Evolutionary conservation across 2,329 filamentous ascomycete genomes (phyloP).

Genomic region (Fusarium nematophilum): DNA sequence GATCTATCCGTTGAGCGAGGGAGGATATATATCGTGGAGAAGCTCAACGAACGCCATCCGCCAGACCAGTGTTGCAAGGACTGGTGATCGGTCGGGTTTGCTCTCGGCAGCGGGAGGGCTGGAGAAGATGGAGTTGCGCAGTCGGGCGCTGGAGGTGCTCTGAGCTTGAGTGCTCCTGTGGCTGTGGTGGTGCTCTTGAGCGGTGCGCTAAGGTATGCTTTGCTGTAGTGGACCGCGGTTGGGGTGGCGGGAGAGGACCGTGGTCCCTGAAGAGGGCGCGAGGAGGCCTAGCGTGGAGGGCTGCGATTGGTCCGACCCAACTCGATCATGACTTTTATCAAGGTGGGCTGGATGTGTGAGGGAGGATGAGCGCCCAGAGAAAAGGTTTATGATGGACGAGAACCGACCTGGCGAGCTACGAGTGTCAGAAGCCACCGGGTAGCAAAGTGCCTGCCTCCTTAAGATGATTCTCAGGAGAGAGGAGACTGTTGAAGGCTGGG

Average conservation of each 20-base stretch:
- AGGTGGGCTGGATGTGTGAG: conserved; percentile 7
- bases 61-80: conserved; percentile 38
- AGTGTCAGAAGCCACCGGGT: neutral
- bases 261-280: conserved; percentile 38
- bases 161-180: conserved; percentile 41
- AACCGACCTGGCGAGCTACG: neutral
- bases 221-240: conserved; percentile 41
- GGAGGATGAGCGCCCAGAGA: neutral
- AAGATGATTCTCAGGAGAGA: neutral
- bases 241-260: conserved; percentile 32
- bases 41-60: conserved; percentile 35
- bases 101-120: conserved; percentile 36
- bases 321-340: conserved; percentile 24
- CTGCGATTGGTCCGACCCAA: conserved; percentile 46
- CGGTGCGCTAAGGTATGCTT: conserved; percentile 40
- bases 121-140: conserved; percentile 43
- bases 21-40: conserved; percentile 23
- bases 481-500: neutral
- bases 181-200: conserved; percentile 32
- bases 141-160: conserved; percentile 31
- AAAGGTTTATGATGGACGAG: neutral
- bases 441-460: neutral
- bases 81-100: conserved; percentile 28
- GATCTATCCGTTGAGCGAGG: conserved; percentile 17
- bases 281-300: conserved; percentile 46